Evolutionary conservation across 805 yeast species (phyloP), one percentile per base, ranked within the genome.

Genomic region (Candida glaebosa): DNA sequence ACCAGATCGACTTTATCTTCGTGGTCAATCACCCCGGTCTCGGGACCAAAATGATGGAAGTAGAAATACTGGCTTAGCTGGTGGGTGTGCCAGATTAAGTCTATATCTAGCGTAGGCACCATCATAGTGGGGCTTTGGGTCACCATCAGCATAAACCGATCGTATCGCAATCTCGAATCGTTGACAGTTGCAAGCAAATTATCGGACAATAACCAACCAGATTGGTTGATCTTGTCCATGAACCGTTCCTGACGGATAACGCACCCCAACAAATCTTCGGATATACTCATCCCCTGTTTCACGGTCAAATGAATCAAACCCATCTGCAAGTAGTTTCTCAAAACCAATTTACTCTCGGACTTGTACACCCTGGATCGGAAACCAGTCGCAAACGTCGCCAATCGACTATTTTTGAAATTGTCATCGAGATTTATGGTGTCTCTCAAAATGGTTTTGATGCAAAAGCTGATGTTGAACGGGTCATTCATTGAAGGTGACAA

Each of bases 1-100:
- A 46, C 43, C 35, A 46, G 50, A 31, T 56, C 62, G 9, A 60
- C 42, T 42, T 52, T 56, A 41, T 58, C 63, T 31, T 58, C 49
- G 38, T 60, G 63, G 37, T 56, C 59, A n/a, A 54, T 43, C 3
- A 45, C 43, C 8, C 48, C 20, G 1, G 7, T 18, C 9, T 31
- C 31, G 3, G 24, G 25, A 28, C 14, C 31, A 39, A 53, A 50
- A 17, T 45, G 42, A n/a, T 24, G 18, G 15, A 41, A 22, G 24
- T 45, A 45, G 33, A 24, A 20, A 15, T 16, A 34, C 5, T 31
- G 10, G 10, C 37, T 17, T 10, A 45, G 24, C 20, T 43, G 46
- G 24, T 43, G 49, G 3, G 49, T 43, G 34, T 46, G 47, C 47
- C 50, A 46, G 18, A 44, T 25, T 18, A 44, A 37, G 31, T 44